Conservation (phyloP, 2,329 filamentous ascomycete species). For the Ascosphaera aggregata region DNA sequence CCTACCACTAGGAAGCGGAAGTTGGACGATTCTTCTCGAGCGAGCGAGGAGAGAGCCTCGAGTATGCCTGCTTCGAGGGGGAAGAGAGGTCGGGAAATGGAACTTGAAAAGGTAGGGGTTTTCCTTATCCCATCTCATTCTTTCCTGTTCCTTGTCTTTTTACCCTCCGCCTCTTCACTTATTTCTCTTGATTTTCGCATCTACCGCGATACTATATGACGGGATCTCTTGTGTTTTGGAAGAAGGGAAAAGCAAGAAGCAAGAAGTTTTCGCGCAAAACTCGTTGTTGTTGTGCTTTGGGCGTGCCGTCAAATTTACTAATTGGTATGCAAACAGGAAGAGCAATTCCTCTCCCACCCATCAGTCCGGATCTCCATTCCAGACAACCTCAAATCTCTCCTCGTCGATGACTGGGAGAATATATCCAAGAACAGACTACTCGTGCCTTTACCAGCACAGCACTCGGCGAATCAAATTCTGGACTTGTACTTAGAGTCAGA, state of each 20-base stretch:
- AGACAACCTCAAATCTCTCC: constrained; percentile 69
- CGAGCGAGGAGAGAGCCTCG: constrained; percentile 22
- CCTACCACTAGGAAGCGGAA: constrained; percentile 15
- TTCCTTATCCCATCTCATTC: too few species aligned
- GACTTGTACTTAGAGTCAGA: constrained; percentile 57
- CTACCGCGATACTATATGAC: too few species aligned
- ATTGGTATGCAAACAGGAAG: constrained; percentile 71
- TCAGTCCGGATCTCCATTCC: constrained; percentile 71
- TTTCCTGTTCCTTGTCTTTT: too few species aligned
- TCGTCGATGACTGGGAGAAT: constrained; percentile 98
- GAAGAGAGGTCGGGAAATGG: constrained; percentile 22
- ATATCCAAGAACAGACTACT: constrained; percentile 88
- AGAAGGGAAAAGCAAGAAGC: too few species aligned
- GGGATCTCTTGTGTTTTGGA: too few species aligned
- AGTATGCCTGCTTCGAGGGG: constrained; percentile 20
- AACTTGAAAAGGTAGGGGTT: constrained; percentile 23
- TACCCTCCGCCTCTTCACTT: too few species aligned
- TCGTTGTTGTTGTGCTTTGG: too few species aligned
- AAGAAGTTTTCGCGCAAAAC: too few species aligned
- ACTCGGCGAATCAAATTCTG: constrained; percentile 55
- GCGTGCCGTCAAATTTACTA: too few species aligned
- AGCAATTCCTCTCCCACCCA: constrained; percentile 60
- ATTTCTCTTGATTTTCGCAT: too few species aligned
- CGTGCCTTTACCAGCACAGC: constrained; percentile 56
- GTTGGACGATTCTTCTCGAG: constrained; percentile 18